phyloP scores from a whole-genome alignment of 2,329 filamentous ascomycete species.

The Pseudonectria buxi region DNA sequence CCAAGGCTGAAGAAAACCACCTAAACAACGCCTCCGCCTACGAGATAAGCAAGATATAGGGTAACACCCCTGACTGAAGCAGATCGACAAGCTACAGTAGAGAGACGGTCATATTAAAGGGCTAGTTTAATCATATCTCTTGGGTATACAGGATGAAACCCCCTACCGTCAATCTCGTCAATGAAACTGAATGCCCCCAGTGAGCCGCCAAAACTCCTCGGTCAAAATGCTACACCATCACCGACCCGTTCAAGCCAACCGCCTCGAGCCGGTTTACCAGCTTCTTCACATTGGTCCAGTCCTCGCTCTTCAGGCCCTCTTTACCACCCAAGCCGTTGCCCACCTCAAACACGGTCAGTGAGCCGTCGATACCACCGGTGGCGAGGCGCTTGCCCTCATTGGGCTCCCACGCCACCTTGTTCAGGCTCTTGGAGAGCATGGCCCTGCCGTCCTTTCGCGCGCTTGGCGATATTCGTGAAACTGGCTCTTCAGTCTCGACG shows the following conservation, averaged over 20 bases:
- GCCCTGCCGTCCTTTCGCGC: slow-evolving; percentile 56
- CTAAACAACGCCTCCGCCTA: too few species aligned
- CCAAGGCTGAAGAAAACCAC: too few species aligned
- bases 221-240: slow-evolving; percentile 29
- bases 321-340: slow-evolving; percentile 74
- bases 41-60: too few species aligned
- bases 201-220: slow-evolving; percentile 12
- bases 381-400: slow-evolving; percentile 81
- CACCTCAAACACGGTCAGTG: slow-evolving; percentile 90
- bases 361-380: slow-evolving; percentile 85
- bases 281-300: slow-evolving; percentile 92
- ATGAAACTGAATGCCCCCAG: slow-evolving; percentile 10
- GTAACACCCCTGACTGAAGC: background rate
- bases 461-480: slow-evolving; percentile 71
- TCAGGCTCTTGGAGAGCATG: slow-evolving; percentile 77
- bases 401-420: slow-evolving; percentile 91
- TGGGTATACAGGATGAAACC: slow-evolving; percentile 20
- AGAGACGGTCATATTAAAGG: background rate
- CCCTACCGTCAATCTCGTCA: slow-evolving; percentile 11
- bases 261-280: slow-evolving; percentile 70
- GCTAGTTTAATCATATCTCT: too few species aligned
- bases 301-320: slow-evolving; percentile 75
- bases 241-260: slow-evolving; percentile 43
- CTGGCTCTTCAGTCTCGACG: slow-evolving; percentile 84
- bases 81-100: background rate